These are phyloP conservation scores for Rhizopus arrhizus DNA, from an alignment of 371 early-diverging fungal species.

Conservation along the genomic window DNA sequence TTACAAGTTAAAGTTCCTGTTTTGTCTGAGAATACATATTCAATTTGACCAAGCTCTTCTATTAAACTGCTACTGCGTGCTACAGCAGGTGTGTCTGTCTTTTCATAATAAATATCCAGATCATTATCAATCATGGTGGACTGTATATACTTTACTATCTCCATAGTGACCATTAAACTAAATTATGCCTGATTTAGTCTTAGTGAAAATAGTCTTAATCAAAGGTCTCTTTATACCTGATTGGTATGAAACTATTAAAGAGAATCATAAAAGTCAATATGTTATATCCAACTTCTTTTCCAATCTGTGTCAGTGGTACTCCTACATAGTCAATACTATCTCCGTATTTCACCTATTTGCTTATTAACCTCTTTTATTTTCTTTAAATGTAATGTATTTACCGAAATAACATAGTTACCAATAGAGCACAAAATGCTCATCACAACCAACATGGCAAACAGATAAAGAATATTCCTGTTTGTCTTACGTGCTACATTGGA, in stretches of 20 bases:
- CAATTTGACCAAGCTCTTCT: constrained; percentile 92
- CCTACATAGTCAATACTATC: constrained; percentile 8
- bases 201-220: not conserved
- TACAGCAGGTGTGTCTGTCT: constrained; percentile 83
- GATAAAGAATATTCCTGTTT: constrained; percentile 88
- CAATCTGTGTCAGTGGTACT: constrained; percentile 25
- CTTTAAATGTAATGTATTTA: constrained; percentile 12
- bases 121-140: constrained; percentile 79
- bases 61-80: constrained; percentile 88
- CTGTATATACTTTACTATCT: constrained; percentile 85
- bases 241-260: constrained; percentile 91
- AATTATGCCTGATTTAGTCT: not conserved
- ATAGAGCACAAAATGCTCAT: constrained; percentile 85
- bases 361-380: not conserved
- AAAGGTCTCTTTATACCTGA: constrained; percentile 51
- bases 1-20: constrained; percentile 98
- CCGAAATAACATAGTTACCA: constrained; percentile 64
- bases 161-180: constrained; percentile 90
- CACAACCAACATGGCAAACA: constrained; percentile 82
- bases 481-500: constrained; percentile 82
- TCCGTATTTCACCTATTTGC: constrained; percentile 1
- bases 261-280: constrained; percentile 87
- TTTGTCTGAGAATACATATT: constrained; percentile 87
- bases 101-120: constrained; percentile 83
- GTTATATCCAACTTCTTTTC: constrained; percentile 61